Evolutionary conservation across 805 yeast species (phyloP), one percentile per base, ranked within the genome.

Genomic region (Candida patagonica): DNA sequence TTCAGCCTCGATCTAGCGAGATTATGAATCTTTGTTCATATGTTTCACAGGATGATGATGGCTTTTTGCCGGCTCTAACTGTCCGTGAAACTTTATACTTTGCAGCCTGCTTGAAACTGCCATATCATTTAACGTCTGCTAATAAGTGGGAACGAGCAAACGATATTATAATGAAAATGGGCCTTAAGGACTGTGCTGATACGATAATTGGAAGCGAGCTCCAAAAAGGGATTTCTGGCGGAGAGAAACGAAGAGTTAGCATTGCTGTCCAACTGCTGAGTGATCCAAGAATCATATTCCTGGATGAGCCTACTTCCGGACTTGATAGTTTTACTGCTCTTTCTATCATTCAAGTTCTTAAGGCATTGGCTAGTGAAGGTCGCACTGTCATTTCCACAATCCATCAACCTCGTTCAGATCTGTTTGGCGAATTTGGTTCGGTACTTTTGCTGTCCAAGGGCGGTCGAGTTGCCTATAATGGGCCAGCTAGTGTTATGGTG

Each of bases 251-350:
- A 51, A 67, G 95, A 48, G 80, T 86, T 0, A 78, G 89, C 0
- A 83, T 86, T 57, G 89, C 88, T 2, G 71, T 83, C 32, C 94
- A 85, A 54, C 62, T 86, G 26, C 61, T 86, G 30, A 76, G 78
- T 43, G 76, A 76, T 42, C 89, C 94, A 0, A 76, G 76, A 42
- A 67, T 86, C 27, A 56, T 86, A 26, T 68, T 86, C 37, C 59
- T 86, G 19, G 95, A 86, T 59, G 95, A 86, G 53, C 95, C 95
- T 2, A 86, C 95, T 0, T 82, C 94, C 4, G 95, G 95, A 0
- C 66, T 86, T 20, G 95, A 86, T 53, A 74, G 88, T 9, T 74
- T 82, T 42, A 83, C 92, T 0, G 81, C 94, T 0, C 68, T 73
- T 1, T 71, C 83, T 2, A 80, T 85, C 26, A 56, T 86, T 30